Conservation (phyloP, 2,329 filamentous ascomycete species). For the Claviceps pusilla region DNA sequence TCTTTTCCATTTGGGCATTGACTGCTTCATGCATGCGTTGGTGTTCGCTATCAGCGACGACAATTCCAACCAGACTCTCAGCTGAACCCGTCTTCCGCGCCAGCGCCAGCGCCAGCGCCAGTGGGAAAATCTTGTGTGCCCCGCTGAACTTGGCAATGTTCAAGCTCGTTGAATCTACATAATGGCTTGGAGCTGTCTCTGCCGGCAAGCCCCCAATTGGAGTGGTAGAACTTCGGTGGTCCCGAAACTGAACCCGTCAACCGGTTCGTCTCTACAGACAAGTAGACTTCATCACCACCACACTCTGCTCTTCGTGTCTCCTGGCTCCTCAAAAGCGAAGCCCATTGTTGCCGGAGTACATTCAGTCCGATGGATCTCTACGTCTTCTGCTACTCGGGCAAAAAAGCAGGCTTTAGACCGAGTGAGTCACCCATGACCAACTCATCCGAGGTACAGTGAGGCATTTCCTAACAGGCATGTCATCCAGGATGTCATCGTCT, state of each 20-base stretch:
- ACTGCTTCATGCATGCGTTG: neutral
- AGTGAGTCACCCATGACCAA: slow-evolving; percentile 9
- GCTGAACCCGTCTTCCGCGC: neutral
- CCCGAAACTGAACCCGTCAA: slow-evolving; percentile 1
- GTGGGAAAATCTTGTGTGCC: neutral
- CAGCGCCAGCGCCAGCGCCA: neutral
- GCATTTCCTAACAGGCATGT: neutral
- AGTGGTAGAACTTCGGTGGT: slow-evolving; percentile 8
- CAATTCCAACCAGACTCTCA: neutral
- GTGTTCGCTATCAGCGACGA: neutral
- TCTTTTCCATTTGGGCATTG: too few species aligned
- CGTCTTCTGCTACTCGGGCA: slow-evolving; percentile 14
- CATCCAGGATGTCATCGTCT: slow-evolving; percentile 67
- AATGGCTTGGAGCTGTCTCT: slow-evolving; percentile 27
- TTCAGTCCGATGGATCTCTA: slow-evolving; percentile 15
- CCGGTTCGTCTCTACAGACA: neutral
- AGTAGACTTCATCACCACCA: slow-evolving; percentile 3
- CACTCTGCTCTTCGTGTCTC: neutral
- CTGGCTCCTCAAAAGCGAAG: neutral
- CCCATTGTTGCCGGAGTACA: neutral
- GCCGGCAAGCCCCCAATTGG: slow-evolving; percentile 23
- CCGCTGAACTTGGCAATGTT: neutral
- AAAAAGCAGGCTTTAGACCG: slow-evolving; percentile 20
- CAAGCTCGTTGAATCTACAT: slow-evolving; percentile 8
- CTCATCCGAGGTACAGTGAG: neutral